Conservation (phyloP, 2,329 filamentous ascomycete genomes). For the Phialophora tarda region DNA sequence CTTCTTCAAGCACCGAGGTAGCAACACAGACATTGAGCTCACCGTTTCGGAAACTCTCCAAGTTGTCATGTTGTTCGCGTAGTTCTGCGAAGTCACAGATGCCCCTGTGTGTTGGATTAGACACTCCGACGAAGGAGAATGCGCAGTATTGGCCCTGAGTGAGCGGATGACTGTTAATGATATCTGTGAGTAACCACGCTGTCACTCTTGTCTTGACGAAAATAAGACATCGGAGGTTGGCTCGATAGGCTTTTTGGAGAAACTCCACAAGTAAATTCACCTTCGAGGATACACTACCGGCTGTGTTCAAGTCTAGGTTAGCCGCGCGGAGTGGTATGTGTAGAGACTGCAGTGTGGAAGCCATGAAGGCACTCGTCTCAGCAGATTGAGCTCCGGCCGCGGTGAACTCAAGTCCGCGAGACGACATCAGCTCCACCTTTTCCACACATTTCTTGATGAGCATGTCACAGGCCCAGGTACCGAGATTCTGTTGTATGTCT, state of each 20-base stretch:
- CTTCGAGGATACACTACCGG: conserved; percentile 53
- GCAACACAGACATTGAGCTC: conserved; percentile 63
- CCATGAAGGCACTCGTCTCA: conserved; percentile 18
- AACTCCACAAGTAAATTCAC: conserved; percentile 62
- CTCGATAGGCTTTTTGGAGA: conserved; percentile 49
- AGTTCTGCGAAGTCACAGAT: conserved; percentile 56
- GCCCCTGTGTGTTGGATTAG: conserved; percentile 51
- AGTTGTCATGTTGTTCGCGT: conserved; percentile 47
- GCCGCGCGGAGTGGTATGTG: not conserved
- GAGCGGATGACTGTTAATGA: conserved; percentile 61
- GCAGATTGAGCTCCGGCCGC: not conserved
- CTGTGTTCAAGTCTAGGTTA: not conserved
- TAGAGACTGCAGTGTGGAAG: conserved; percentile 24
- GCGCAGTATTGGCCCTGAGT: conserved; percentile 47
- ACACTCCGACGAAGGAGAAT: conserved; percentile 60
- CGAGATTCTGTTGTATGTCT: conserved; percentile 64
- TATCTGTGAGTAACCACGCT: conserved; percentile 63
- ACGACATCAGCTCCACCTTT: conserved; percentile 39
- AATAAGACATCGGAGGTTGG: conserved; percentile 64
- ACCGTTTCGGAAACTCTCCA: conserved; percentile 61
- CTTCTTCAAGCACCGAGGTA: conserved; percentile 64
- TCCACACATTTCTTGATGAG: conserved; percentile 63
- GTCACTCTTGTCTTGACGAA: conserved; percentile 70
- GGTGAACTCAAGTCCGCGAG: conserved; percentile 11
- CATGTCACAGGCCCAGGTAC: conserved; percentile 70